Evolutionary conservation across 2,329 filamentous ascomycete species (phyloP), one percentile per base, ranked within the genome.

Genomic region (Alternaria gansuensis): DNA sequence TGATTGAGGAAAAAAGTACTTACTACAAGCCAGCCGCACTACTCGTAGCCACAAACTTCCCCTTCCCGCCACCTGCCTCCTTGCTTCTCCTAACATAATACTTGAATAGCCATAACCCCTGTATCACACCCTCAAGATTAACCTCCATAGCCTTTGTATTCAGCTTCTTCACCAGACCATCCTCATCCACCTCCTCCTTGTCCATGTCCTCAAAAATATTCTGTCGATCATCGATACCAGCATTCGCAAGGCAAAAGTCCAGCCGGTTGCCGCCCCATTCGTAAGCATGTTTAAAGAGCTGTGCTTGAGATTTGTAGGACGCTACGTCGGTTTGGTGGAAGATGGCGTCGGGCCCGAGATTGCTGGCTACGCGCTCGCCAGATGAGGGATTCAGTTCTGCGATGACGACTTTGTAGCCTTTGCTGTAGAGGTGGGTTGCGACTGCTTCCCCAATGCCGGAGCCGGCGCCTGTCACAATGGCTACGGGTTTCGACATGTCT

Each of bases 361-460:
- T 51, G 13, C 59, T 39, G 21, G 72, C 69, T 5, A 78, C 76
- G 31, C 57, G 65, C 13, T 53, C 40, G 39, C 72, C 69, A 1
- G 72, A 66, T 0, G 55, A 53, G 1, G 71, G 57, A 50, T 82
- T 80, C 40, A 82, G 60, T 58, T 83, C 81, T 17, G 77, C 78
- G 61, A 82, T 77, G n/a, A 79, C 74, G 33, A 82, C 79, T 57
- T 70, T 66, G 74, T 77, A 82, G 59, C 67, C 64, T 56, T 75
- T 72, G 33, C 68, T 54, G 53, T 77, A 63, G 21, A 82, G 75
- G 56, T 81, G 78, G 14, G 75, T 77, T 17, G 79, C 78, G 10
- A 81, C 68, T 10, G 75, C 77, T 17, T 81, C 76, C 41, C 80
- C 80, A 40, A 82, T 81, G 56, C 81, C 81, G 51, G 78, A 80